Conservation (phyloP, 176 grass and related monocot genomes). For the Cymbopogon citratus region DNA sequence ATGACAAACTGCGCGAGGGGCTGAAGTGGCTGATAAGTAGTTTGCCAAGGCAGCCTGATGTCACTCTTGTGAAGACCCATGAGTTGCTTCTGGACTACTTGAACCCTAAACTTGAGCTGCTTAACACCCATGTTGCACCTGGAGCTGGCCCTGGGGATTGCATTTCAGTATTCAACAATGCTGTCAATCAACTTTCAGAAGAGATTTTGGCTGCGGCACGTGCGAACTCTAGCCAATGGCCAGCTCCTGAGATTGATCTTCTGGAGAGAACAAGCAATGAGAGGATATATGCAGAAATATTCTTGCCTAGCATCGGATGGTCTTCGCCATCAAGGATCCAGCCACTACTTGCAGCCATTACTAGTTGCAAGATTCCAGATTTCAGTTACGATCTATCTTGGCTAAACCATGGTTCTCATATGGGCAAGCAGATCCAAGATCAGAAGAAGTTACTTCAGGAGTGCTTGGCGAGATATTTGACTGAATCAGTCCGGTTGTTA, state of each 20-base stretch:
- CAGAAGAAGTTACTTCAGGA: conserved; percentile 60
- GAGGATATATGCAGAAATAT: conserved; percentile 45
- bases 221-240: conserved; percentile 55
- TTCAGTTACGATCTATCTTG: conserved; percentile 59
- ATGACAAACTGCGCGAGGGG: conserved; percentile 57
- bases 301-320: conserved; percentile 69
- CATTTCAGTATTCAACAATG: conserved; percentile 68
- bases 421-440: conserved; percentile 43
- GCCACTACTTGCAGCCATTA: conserved; percentile 36
- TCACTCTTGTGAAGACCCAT: conserved; percentile 53
- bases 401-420: conserved; percentile 67
- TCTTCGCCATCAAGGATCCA: conserved; percentile 50
- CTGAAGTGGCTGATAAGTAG: conserved; percentile 66
- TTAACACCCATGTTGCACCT: conserved; percentile 32
- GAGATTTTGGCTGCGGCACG: conserved; percentile 47
- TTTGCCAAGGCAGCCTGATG: conserved; percentile 53
- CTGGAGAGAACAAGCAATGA: conserved; percentile 54
- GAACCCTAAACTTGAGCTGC: conserved; percentile 38
- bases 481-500: conserved; percentile 29
- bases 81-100: conserved; percentile 57
- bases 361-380: conserved; percentile 54
- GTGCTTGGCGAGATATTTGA: conserved; percentile 56
- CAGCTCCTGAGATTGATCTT: conserved; percentile 59
- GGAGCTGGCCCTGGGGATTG: conserved; percentile 60
- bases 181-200: conserved; percentile 41